A percentile compares a stretch with the other conserved stretches of the same genome.
Evolutionary conservation across 2,329 filamentous ascomycete genomes (phyloP).

Genomic region (Teratosphaeria gauchensis): DNA sequence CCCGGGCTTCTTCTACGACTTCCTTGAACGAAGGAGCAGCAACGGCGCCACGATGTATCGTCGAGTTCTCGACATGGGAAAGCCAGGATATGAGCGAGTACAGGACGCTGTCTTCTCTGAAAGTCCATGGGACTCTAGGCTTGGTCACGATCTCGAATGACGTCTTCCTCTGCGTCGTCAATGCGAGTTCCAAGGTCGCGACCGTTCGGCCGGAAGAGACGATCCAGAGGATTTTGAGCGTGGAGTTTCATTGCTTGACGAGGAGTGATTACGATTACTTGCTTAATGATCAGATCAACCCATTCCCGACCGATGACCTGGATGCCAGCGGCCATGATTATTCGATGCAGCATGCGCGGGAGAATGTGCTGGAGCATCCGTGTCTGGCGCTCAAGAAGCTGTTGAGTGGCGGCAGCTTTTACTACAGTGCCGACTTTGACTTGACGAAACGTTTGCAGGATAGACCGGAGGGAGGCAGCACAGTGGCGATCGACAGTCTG

Average conservation of each 20-base stretch:
- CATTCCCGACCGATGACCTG: conserved; percentile 44
- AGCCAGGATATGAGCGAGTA: conserved; percentile 65
- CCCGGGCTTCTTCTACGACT: conserved; percentile 39
- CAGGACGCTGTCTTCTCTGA: conserved; percentile 60
- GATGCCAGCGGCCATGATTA: conserved; percentile 45
- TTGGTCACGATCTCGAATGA: conserved; percentile 75
- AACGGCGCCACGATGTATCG: conserved; percentile 60
- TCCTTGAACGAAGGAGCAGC: conserved; percentile 29
- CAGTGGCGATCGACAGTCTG: conserved; percentile 85
- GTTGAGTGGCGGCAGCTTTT: conserved; percentile 86
- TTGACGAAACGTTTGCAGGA: conserved; percentile 88
- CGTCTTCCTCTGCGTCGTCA: conserved; percentile 86
- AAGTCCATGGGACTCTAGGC: conserved; percentile 77
- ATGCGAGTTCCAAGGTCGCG: conserved; percentile 66
- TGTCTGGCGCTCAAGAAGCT: conserved; percentile 87
- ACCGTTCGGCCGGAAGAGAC: conserved; percentile 79
- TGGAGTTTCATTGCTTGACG: conserved; percentile 89
- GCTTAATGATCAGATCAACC: conserved; percentile 47
- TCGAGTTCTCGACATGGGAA: conserved; percentile 65
- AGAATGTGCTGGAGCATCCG: conserved; percentile 70
- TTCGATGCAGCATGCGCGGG: conserved; percentile 46
- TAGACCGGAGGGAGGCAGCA: conserved; percentile 47
- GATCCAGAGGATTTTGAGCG: conserved; percentile 73
- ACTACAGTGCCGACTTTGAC: conserved; percentile 98
- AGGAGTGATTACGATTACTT: conserved; percentile 77